Percentiles rank a stretch among this genome's conserved stretches.
Conservation (phyloP, 192 early-diverging fungal species). For the Rhizoclosmatium sp. region DNA sequence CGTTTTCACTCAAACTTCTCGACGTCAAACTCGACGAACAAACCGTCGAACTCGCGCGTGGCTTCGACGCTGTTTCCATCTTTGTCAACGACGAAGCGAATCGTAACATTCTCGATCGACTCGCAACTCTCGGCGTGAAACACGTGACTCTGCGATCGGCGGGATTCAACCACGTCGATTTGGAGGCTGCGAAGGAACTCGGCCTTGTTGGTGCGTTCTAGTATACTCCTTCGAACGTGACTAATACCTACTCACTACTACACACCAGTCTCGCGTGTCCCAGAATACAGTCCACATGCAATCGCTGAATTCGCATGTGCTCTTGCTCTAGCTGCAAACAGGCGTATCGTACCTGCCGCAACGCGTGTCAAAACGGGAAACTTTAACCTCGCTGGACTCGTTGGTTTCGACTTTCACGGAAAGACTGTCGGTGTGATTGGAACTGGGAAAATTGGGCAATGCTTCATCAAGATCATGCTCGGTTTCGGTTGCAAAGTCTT, state of each 20-base stretch:
- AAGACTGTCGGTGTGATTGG: conserved; percentile 56
- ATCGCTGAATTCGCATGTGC: conserved; percentile 58
- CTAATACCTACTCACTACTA: no score
- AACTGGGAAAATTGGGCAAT: conserved; percentile 53
- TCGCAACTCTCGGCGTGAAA: conserved; percentile 38
- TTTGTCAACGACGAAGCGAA: conserved; percentile 52
- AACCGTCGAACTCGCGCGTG: background rate
- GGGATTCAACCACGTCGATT: conserved; percentile 56
- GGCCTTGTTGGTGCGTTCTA: conserved; percentile 6
- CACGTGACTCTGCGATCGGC: conserved; percentile 56
- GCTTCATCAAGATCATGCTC: conserved; percentile 52
- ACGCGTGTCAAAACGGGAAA: conserved; percentile 41
- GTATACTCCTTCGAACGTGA: no score
- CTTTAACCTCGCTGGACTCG: conserved; percentile 48
- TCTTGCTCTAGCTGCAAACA: conserved; percentile 48
- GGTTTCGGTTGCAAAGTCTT: conserved; percentile 57
- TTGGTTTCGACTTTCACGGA: conserved; percentile 57
- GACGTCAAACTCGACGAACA: background rate
- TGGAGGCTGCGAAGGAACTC: conserved; percentile 33
- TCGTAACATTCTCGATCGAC: conserved; percentile 22
- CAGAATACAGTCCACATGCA: conserved; percentile 56
- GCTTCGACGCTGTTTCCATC: background rate
- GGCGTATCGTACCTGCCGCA: conserved; percentile 48
- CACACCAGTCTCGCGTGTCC: conserved; percentile 49
- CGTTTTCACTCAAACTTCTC: background rate